These are phyloP conservation scores for Neoarthrinium moseri DNA, from an alignment of 2,329 filamentous ascomycete species.

Conservation along the genomic window DNA sequence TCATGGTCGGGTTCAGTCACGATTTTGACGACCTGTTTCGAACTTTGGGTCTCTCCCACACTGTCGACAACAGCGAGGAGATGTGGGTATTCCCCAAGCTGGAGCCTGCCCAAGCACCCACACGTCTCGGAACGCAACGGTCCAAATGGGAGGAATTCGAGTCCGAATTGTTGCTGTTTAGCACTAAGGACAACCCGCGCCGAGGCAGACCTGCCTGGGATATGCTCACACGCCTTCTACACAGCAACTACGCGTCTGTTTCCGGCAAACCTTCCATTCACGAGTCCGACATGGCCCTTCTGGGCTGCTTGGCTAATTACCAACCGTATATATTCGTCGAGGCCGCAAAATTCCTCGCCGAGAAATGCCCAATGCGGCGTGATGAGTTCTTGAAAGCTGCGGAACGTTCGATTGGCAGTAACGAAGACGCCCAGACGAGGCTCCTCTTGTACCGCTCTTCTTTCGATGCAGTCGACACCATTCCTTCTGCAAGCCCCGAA, in stretches of 20 bases:
- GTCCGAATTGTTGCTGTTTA: constrained; percentile 21
- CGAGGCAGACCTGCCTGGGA: not conserved
- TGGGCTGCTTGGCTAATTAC: constrained; percentile 26
- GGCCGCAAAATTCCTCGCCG: constrained; percentile 24
- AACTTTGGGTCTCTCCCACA: constrained; percentile 43
- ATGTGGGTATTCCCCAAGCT: constrained; percentile 31
- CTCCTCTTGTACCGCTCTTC: constrained; percentile 15
- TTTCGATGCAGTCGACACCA: not conserved
- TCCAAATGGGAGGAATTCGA: constrained; percentile 26
- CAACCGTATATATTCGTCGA: constrained; percentile 23
- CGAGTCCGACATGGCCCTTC: constrained; percentile 18
- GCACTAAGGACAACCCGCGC: constrained; percentile 4
- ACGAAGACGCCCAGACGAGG: constrained; percentile 20
- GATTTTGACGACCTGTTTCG: constrained; percentile 48
- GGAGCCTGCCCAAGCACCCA: constrained; percentile 33
- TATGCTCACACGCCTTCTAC: constrained; percentile 17
- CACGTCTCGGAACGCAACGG: constrained; percentile 30
- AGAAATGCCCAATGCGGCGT: constrained; percentile 20
- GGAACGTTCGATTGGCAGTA: constrained; percentile 20
- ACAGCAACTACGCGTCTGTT: constrained; percentile 13
- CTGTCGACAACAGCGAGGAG: constrained; percentile 36
- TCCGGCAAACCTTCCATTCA: not conserved
- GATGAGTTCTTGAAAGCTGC: constrained; percentile 23
- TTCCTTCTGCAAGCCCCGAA: too few relatives aligned
- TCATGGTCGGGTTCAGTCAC: constrained; percentile 51